Base-by-base conservation (phyloP, 139 green algal genomes). In the Chlamydomonas asymmetrica region DNA sequence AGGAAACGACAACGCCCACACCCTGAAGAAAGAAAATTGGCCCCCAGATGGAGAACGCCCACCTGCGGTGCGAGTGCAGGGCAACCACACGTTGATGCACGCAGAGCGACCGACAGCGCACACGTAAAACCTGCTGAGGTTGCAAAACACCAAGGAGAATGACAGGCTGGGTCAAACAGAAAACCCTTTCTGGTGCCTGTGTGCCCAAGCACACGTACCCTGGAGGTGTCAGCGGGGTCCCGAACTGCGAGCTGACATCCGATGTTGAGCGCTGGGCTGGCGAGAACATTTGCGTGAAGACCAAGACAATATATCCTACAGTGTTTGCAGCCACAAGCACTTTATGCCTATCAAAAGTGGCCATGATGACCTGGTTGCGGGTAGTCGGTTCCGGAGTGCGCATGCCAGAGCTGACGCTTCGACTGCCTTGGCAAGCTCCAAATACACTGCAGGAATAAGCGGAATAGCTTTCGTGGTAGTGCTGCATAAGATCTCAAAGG, bases 21-120 rank as follows among this genome's bases (percentile, higher is more conserved):
- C 85, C 88, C 41, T 93, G 74, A 23, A 93, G 69, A 4, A 61
- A 22, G 45, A 90, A 93, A 22, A 93, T 93, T 0, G 92, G 0
- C 23, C 86, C 86, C 89, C 89, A 93, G 13, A 93, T 92, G 27
- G 68, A 73, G 62, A 90, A 90, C 0, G 87, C 83, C 85, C 83
- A 91, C 6, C 85, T 84, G 66, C 54, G 48, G 20, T 20, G 48
- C 48, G n/a, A n/a, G n/a, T n/a, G n/a, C n/a, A n/a, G n/a, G n/a
- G n/a, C n/a, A n/a, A n/a, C n/a, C n/a, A n/a, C n/a, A n/a, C n/a
- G n/a, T n/a, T n/a, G n/a, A n/a, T n/a, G n/a, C n/a, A n/a, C n/a
- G n/a, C n/a, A n/a, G n/a, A 37, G 27, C 34, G n/a, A 13, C 7
- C 27, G 4, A 63, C 7, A 31, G 20, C 3, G 8, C 10, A 48